Evolutionary conservation across 306 rosid genomes (phyloP).

Genomic region (Vigna radiata): DNA sequence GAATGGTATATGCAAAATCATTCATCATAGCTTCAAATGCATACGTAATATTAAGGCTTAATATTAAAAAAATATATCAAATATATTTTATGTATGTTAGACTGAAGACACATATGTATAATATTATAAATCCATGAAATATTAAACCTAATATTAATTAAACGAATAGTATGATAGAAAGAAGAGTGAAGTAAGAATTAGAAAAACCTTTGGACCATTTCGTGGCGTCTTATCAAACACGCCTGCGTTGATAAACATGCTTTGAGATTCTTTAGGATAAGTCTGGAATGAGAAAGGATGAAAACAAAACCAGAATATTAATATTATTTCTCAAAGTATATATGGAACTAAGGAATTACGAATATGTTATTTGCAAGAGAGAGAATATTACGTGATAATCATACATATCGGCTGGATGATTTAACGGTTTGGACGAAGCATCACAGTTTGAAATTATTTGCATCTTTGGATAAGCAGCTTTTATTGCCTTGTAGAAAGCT

Average conservation of each 20-base stretch:
- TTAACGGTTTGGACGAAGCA: conserved; percentile 60
- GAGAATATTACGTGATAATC: conserved; percentile 75
- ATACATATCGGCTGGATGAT: conserved; percentile 83
- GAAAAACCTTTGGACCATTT: conserved; percentile 48
- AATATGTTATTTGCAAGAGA: conserved; percentile 29
- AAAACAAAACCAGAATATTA: neutral
- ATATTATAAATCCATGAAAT: no score
- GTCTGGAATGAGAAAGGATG: conserved; percentile 53
- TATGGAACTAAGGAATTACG: conserved; percentile 14
- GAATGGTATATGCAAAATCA: conserved; percentile 20
- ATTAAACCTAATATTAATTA: neutral
- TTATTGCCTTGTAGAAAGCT: conserved; percentile 67
- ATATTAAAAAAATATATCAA: no score
- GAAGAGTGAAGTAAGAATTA: neutral
- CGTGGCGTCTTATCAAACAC: conserved; percentile 70
- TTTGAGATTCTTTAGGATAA: conserved; percentile 50
- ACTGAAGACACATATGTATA: no score
- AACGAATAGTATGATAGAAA: neutral
- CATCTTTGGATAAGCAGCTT: conserved; percentile 68
- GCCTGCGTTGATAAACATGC: conserved; percentile 59
- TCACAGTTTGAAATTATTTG: conserved; percentile 86
- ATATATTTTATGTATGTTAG: no score
- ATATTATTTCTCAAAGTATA: neutral
- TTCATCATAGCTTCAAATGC: neutral
- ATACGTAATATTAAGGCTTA: neutral